Conservation (phyloP, 495 filamentous ascomycete genomes). For the Penicillium maclennaniae region DNA sequence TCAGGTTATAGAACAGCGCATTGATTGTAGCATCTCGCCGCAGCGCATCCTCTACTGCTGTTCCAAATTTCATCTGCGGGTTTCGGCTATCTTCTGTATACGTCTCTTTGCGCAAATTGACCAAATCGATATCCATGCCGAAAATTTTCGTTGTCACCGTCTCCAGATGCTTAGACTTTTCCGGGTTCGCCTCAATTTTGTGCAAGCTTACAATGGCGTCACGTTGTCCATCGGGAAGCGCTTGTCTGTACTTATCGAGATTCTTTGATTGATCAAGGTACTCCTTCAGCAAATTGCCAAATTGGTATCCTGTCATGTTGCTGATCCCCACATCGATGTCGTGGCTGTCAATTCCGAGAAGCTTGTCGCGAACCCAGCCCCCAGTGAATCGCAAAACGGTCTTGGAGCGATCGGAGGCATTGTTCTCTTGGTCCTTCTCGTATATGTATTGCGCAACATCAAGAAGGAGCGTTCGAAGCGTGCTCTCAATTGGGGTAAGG, state of each 20-base stretch:
- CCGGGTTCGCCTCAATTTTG: slow-evolving; percentile 84
- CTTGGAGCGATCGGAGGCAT: slow-evolving; percentile 16
- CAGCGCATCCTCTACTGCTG: slow-evolving; percentile 81
- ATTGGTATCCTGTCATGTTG: slow-evolving; percentile 86
- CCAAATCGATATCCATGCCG: slow-evolving; percentile 86
- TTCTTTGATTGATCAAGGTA: slow-evolving; percentile 52
- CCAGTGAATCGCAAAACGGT: slow-evolving; percentile 77
- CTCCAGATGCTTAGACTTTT: slow-evolving; percentile 96
- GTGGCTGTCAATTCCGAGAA: slow-evolving; percentile 73
- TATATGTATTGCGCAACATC: slow-evolving; percentile 70
- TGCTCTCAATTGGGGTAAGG: slow-evolving; percentile 64
- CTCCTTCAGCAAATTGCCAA: slow-evolving; percentile 60
- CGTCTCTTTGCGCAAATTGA: slow-evolving; percentile 89
- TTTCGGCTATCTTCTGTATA: slow-evolving; percentile 84
- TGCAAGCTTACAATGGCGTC: slow-evolving; percentile 54
- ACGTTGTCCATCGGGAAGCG: slow-evolving; percentile 24
- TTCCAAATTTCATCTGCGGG: slow-evolving; percentile 91
- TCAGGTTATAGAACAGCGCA: slow-evolving; percentile 92
- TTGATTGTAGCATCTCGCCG: slow-evolving; percentile 93
- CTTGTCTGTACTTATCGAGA: slow-evolving; percentile 51
- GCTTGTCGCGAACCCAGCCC: slow-evolving; percentile 98
- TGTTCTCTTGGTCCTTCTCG: slow-evolving; percentile 42
- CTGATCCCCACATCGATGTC: slow-evolving; percentile 97
- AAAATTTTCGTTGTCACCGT: slow-evolving; percentile 84
- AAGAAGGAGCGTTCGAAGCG: slow-evolving; percentile 65